Conservation (phyloP, 495 filamentous ascomycete species). For the Hypoxylon intermedium region DNA sequence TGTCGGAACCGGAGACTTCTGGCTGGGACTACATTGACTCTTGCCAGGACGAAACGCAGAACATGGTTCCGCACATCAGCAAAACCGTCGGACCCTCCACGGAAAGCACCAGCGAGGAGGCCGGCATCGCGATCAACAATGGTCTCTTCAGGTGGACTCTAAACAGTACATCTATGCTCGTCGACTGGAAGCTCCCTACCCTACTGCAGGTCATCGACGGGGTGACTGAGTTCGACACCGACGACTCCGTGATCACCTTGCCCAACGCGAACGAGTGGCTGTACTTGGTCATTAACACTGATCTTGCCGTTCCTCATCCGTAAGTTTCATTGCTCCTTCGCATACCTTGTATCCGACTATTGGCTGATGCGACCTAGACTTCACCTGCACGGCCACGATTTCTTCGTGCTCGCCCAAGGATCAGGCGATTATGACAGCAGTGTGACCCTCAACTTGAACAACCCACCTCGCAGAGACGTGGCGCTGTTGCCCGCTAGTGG, state of each 20-base stretch:
- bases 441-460: conserved; percentile 44
- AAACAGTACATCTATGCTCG: conserved; percentile 48
- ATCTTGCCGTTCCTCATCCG: conserved; percentile 23
- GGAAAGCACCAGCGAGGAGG: conserved; percentile 41
- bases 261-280: conserved; percentile 49
- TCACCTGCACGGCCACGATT: conserved; percentile 67
- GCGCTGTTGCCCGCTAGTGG: conserved; percentile 60
- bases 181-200: conserved; percentile 53
- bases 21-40: conserved; percentile 40
- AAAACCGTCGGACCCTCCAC: conserved; percentile 42
- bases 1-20: conserved; percentile 45
- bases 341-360: no score
- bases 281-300: conserved; percentile 48
- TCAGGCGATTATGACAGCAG: conserved; percentile 34
- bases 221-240: conserved; percentile 40
- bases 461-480: conserved; percentile 66
- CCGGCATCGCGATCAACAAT: conserved; percentile 34
- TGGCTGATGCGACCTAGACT: conserved; percentile 47
- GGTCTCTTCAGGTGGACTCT: conserved; percentile 54
- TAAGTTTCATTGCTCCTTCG: no score
- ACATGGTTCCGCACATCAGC: conserved; percentile 53
- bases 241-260: conserved; percentile 49
- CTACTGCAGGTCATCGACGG: conserved; percentile 47
- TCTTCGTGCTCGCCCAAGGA: conserved; percentile 59
- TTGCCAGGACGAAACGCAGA: conserved; percentile 50